Evolutionary conservation across 2,329 filamentous ascomycete species (phyloP).

Genomic region (Venturia carpophila): DNA sequence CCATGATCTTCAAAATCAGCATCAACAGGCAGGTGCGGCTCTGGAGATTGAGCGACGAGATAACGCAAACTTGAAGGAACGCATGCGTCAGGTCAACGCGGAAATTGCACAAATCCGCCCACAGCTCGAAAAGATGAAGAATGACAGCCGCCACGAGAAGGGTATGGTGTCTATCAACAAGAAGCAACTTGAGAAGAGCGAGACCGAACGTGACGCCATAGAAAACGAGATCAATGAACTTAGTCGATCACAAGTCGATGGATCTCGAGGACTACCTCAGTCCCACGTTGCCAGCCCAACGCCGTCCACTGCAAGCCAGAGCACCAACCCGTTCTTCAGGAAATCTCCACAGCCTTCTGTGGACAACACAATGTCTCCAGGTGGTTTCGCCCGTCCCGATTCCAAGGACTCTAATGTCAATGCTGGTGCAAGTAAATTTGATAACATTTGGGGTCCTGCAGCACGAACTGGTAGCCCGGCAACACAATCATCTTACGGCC

Average conservation of each 20-base stretch:
- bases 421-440: conserved; percentile 52
- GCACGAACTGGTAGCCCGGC: conserved; percentile 39
- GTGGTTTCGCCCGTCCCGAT: conserved; percentile 34
- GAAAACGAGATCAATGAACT: conserved; percentile 63
- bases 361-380: conserved; percentile 44
- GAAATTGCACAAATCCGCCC: conserved; percentile 81
- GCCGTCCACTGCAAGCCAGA: conserved; percentile 53
- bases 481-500: conserved; percentile 52
- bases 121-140: conserved; percentile 85
- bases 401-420: conserved; percentile 27
- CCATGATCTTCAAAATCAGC: conserved; percentile 74
- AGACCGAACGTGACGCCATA: conserved; percentile 80
- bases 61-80: conserved; percentile 77
- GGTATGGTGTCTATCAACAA: conserved; percentile 96
- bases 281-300: conserved; percentile 49
- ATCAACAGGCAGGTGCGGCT: conserved; percentile 64
- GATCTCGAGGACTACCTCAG: conserved; percentile 4
- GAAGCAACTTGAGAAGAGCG: conserved; percentile 87
- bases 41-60: conserved; percentile 84
- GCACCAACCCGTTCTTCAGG: conserved; percentile 93
- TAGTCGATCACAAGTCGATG: conserved; percentile 23
- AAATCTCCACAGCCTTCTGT: conserved; percentile 43
- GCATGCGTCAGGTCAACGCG: conserved; percentile 72
- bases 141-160: conserved; percentile 89
- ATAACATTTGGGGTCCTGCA: conserved; percentile 75